These are phyloP conservation scores for Myxozyma monticola DNA, from an alignment of 805 yeast genomes.

Conservation along the genomic window DNA sequence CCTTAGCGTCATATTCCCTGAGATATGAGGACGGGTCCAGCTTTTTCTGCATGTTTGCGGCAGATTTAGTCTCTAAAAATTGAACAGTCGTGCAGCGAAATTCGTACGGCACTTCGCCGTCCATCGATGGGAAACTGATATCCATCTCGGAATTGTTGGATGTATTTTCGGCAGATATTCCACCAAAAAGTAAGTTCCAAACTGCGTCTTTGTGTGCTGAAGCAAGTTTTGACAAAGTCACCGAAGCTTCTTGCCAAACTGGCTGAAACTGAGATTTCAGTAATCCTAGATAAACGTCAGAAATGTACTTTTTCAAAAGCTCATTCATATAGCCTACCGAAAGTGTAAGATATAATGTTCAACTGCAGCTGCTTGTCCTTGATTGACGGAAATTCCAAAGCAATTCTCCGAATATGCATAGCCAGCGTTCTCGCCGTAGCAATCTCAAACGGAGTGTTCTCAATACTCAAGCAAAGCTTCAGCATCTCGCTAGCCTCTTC, in stretches of 20 bases:
- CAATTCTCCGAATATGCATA: slow-evolving; percentile 56
- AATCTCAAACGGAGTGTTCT: slow-evolving; percentile 69
- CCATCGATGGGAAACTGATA: not conserved
- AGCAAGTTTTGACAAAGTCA: slow-evolving; percentile 53
- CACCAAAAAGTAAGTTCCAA: slow-evolving; percentile 15
- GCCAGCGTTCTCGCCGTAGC: slow-evolving; percentile 72
- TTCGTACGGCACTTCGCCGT: slow-evolving; percentile 4
- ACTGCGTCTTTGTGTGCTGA: slow-evolving; percentile 32
- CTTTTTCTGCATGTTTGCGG: not conserved
- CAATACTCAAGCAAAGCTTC: slow-evolving; percentile 59
- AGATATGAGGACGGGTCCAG: not conserved
- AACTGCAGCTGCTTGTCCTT: slow-evolving; percentile 3
- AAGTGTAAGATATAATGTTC: slow-evolving; percentile 8
- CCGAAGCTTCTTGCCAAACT: slow-evolving; percentile 74
- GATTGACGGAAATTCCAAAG: slow-evolving; percentile 20
- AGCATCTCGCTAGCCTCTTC: slow-evolving; percentile 45
- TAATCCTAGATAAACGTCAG: slow-evolving; percentile 54
- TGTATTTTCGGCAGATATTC: slow-evolving; percentile 1
- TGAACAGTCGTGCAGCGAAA: slow-evolving; percentile 19
- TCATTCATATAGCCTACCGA: slow-evolving; percentile 8
- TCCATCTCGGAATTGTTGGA: not conserved
- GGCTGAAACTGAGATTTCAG: slow-evolving; percentile 78
- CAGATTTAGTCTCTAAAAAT: slow-evolving; percentile 4
- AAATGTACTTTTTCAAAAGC: not conserved
- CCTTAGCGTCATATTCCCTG: slow-evolving; percentile 3